Conservation (phyloP, 352 stramenopile species). For the Aphanomyces invadans region DNA sequence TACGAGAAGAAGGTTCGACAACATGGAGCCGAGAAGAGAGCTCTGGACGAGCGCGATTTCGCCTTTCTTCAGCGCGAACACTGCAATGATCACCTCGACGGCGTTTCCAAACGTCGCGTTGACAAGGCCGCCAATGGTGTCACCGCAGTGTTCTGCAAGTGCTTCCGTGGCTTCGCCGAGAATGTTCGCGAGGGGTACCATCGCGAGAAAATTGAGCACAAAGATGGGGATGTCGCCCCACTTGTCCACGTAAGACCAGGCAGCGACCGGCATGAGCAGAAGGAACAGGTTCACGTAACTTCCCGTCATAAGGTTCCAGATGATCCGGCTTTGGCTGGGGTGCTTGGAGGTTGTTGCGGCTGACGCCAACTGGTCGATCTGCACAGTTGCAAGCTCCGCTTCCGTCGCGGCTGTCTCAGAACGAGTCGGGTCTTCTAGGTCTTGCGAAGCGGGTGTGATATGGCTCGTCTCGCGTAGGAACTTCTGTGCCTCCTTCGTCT, state of each 20-base stretch:
- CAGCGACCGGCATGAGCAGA: conserved; percentile 23
- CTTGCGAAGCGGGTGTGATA: neutral
- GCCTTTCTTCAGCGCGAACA: conserved; percentile 60
- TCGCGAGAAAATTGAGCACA: conserved; percentile 80
- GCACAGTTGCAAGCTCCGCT: neutral
- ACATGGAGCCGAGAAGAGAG: conserved; percentile 79
- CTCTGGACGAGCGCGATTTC: conserved; percentile 84
- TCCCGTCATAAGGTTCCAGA: conserved; percentile 14
- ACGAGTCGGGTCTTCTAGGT: neutral
- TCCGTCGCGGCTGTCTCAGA: conserved; percentile 1
- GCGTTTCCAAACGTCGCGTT: conserved; percentile 91
- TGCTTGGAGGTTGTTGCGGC: neutral
- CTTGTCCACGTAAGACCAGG: conserved; percentile 20
- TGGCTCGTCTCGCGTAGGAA: conserved; percentile 16
- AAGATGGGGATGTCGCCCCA: conserved; percentile 47
- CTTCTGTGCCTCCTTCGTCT: conserved; percentile 18
- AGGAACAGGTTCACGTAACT: conserved; percentile 25
- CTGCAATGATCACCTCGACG: conserved; percentile 83
- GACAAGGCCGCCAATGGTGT: conserved; percentile 83
- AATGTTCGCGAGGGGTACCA: conserved; percentile 75
- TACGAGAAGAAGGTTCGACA: conserved; percentile 86
- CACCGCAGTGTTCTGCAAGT: conserved; percentile 75
- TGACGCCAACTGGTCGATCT: neutral
- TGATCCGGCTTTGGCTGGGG: conserved; percentile 18
- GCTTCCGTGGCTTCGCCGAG: conserved; percentile 85